These are phyloP conservation scores for Colletotrichum kahawae DNA, from an alignment of 2,329 filamentous ascomycete genomes.

Conservation along the genomic window DNA sequence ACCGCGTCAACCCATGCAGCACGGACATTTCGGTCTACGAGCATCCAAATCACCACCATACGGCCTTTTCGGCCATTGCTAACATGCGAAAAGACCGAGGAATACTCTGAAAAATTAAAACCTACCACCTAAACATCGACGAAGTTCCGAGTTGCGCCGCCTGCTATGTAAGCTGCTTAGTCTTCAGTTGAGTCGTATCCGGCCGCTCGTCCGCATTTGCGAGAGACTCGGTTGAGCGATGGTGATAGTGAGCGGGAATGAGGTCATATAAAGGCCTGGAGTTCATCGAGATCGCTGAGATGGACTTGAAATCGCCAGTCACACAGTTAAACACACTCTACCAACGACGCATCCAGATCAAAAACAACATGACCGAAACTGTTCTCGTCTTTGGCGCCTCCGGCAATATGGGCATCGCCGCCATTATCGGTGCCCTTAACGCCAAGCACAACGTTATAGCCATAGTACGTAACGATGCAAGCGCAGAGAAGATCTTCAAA, in stretches of 20 bases:
- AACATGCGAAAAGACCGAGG: neutral
- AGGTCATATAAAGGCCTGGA: neutral
- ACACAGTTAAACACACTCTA: fast-evolving
- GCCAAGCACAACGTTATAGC: slow-evolving; percentile 36
- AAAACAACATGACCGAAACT: slow-evolving; percentile 25
- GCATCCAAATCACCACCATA: neutral
- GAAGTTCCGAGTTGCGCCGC: neutral
- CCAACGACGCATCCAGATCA: neutral
- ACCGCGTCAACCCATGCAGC: neutral
- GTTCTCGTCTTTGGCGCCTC: slow-evolving; percentile 44
- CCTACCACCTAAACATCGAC: neutral
- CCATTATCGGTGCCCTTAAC: slow-evolving; percentile 33
- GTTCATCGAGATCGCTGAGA: neutral
- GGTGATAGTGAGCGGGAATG: neutral
- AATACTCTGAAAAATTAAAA: neutral
- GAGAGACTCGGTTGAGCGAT: neutral
- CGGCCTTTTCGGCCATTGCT: neutral
- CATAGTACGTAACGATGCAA: slow-evolving; percentile 39
- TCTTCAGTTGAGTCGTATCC: neutral
- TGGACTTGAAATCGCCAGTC: neutral
- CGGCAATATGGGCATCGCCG: slow-evolving; percentile 42
- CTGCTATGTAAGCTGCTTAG: neutral
- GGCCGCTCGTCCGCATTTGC: neutral
- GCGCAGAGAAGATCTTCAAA: slow-evolving; percentile 36
- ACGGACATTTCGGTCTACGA: neutral